Percentiles rank a stretch among this genome's conserved stretches.
Conservation (phyloP, 2,329 filamentous ascomycete species). For the Incumbomyces lentus region DNA sequence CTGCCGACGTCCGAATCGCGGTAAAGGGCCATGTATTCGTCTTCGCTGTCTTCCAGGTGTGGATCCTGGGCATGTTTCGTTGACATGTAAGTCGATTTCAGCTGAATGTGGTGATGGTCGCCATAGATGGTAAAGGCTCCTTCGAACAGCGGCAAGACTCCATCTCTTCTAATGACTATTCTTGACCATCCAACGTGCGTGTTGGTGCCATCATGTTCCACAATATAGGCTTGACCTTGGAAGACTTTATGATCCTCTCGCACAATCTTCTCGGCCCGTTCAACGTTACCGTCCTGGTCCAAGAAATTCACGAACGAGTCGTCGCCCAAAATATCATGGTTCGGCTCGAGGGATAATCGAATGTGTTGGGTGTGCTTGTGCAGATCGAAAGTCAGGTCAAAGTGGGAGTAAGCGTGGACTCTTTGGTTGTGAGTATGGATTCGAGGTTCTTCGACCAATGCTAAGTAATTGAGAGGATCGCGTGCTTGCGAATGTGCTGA, state of each 20-base stretch:
- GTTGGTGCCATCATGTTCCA: conserved; percentile 57
- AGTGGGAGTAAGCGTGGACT: conserved; percentile 68
- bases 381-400: conserved; percentile 74
- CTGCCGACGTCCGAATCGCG: conserved; percentile 74
- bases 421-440: conserved; percentile 71
- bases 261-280: conserved; percentile 56
- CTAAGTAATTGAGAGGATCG: conserved; percentile 66
- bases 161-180: conserved; percentile 67
- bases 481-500: conserved; percentile 59
- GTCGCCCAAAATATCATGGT: conserved; percentile 75
- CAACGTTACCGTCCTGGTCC: conserved; percentile 58
- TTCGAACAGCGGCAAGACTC: conserved; percentile 70
- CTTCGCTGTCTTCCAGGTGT: conserved; percentile 42
- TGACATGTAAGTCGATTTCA: conserved; percentile 60
- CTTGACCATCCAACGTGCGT: conserved; percentile 77
- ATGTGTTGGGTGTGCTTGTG: conserved; percentile 58
- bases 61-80: conserved; percentile 66
- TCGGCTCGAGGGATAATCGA: conserved; percentile 74
- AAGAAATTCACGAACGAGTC: conserved; percentile 66
- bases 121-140: conserved; percentile 74
- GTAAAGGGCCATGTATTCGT: conserved; percentile 82
- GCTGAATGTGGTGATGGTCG: conserved; percentile 79
- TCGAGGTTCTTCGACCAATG: conserved; percentile 60
- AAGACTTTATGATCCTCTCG: conserved; percentile 70
- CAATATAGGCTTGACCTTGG: conserved; percentile 66